Percentiles rank a stretch among this genome's conserved stretches.
Evolutionary conservation across 2,329 filamentous ascomycete genomes (phyloP).

Genomic region (Cladosporium velox): DNA sequence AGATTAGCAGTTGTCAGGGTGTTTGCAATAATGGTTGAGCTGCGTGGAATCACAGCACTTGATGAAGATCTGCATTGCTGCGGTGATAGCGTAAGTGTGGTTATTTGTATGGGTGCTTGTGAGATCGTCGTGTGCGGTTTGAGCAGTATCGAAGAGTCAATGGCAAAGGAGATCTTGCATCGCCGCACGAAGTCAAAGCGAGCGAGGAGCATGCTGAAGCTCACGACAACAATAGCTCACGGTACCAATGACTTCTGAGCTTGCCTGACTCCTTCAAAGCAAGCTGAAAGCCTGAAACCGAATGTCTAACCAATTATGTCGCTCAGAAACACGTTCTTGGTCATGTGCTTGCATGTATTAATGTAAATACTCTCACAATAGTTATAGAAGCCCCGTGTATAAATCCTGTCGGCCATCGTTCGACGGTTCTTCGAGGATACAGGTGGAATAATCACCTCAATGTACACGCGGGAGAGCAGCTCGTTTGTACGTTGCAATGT

Average conservation of each 20-base stretch:
- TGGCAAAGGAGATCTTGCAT: background rate
- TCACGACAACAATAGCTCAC: background rate
- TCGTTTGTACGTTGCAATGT: background rate
- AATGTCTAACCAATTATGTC: background rate
- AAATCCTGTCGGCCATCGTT: background rate
- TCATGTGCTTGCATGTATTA: background rate
- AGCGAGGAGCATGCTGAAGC: background rate
- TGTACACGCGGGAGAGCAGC: background rate
- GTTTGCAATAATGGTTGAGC: background rate
- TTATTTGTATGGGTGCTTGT: background rate
- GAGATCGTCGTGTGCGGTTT: background rate
- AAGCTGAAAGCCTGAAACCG: background rate
- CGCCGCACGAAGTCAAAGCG: background rate
- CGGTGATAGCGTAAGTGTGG: background rate
- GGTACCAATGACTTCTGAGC: background rate
- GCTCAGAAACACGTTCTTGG: background rate
- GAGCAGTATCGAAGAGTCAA: background rate
- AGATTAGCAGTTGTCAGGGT: background rate
- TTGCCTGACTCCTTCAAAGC: background rate
- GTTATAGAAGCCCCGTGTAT: background rate
- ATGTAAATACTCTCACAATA: background rate
- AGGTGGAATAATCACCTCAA: background rate
- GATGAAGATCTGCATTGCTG: background rate
- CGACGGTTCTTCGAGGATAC: background rate
- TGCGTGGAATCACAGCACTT: background rate